Conservation (phyloP, 75 land plant species). For the Cryptomeria japonica region DNA sequence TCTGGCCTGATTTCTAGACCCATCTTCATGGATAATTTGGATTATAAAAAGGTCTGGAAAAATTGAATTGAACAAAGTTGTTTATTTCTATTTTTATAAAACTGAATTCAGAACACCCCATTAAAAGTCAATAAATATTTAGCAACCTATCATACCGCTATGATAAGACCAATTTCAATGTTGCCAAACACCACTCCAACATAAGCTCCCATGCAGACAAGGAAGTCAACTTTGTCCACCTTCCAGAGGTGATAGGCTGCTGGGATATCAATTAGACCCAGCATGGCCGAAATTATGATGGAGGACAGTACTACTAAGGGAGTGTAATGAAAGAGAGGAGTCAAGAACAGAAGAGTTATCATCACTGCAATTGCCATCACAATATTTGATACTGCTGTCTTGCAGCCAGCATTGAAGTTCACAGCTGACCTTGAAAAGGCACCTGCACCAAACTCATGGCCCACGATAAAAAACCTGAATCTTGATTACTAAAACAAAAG, state of each 20-base stretch:
- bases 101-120: background rate
- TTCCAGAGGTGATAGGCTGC: slow-evolving; percentile 67
- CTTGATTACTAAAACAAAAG: background rate
- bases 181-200: slow-evolving; percentile 73
- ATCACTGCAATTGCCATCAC: slow-evolving; percentile 81
- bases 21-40: background rate
- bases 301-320: slow-evolving; percentile 71
- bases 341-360: slow-evolving; percentile 66
- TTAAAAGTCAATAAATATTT: background rate
- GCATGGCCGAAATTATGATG: slow-evolving; percentile 76
- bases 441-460: slow-evolving; percentile 37
- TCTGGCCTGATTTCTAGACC: background rate
- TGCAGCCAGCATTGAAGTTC: slow-evolving; percentile 85
- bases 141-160: slow-evolving; percentile 48
- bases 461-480: background rate
- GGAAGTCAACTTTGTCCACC: slow-evolving; percentile 79
- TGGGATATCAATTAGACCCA: slow-evolving; percentile 66
- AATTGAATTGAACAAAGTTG: background rate
- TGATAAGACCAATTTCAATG: slow-evolving; percentile 63
- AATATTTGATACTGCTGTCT: slow-evolving; percentile 75
- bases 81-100: background rate
- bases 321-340: slow-evolving; percentile 84
- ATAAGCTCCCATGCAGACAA: slow-evolving; percentile 73
- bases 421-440: slow-evolving; percentile 86
- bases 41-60: background rate